Base-by-base conservation (phyloP, 2,329 filamentous ascomycete species). In the Gyromitra esculenta region DNA sequence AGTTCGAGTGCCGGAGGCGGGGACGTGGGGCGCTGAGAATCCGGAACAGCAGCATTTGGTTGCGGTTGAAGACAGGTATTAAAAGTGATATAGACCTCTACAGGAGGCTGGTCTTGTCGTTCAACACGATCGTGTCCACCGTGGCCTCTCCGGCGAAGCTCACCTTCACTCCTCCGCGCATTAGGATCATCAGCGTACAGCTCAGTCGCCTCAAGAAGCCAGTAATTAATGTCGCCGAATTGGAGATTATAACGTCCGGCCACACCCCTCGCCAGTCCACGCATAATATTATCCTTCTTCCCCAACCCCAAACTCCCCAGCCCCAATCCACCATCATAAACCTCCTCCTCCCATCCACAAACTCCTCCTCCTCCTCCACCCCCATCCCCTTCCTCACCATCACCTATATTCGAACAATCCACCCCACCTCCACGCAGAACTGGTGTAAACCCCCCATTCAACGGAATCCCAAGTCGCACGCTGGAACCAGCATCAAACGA, bases 31-130 rank as follows among this genome's bases (percentile, higher is more conserved):
- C 67, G 69, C 45, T 73, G 81, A 1, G 81, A 81, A 0, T 84
- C 85, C 31, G 85, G 84, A 9, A 85, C 84, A 1, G 85, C 85
- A 7, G 84, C 85, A 52, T 87, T 88, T 52, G 87, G 85, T 21
- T 84, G 82, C 11, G 95, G 96, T 81, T 96, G 93, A 35, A 89
- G 84, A 83, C 96, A 99, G 0, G 92, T 94, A 79, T 94, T 98
- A 56, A 94, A 89, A 1, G 94, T 94, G 69, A 99, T 87, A 83
- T 91, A 97, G 1, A 98, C 85, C 48, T 67, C 41, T 37, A 63
- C 37, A 4, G 54, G 9, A 15, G 21, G 13, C n/a, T 59, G 60
- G 15, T 75, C 52, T 39, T 75, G 73, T 25, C 73, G 43, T 45
- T 76, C 76, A 6, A 21, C 52, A 52, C 62, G 37, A 13, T 48